Evolutionary conservation across 352 stramenopile genomes (phyloP), one percentile per base, ranked within the genome.

Genomic region (Phytophthora fragariaefolia): DNA sequence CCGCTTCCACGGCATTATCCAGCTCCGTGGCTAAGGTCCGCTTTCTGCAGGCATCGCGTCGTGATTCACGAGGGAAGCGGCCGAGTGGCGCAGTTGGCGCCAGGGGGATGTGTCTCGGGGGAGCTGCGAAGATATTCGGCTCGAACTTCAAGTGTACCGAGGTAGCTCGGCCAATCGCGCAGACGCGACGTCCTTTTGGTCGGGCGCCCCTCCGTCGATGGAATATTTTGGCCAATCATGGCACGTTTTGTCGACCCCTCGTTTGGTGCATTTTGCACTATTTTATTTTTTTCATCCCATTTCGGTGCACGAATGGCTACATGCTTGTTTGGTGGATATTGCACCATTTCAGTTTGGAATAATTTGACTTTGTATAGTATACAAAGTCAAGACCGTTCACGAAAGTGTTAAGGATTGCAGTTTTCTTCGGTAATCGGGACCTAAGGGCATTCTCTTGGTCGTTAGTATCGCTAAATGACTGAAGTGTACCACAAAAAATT

Each of bases 381-480:
- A 20, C n/a, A n/a, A n/a, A n/a, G n/a, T n/a, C n/a, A n/a, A n/a
- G n/a, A 42, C 13, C 18, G 13, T 42, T 42, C 34, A 17, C 34
- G 34, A 42, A 42, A 42, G 34, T 13, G 34, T 43, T 43, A 43
- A 43, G n/a, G n/a, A n/a, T n/a, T n/a, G n/a, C n/a, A n/a, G n/a
- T n/a, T n/a, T n/a, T n/a, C n/a, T n/a, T n/a, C n/a, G n/a, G n/a
- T n/a, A n/a, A n/a, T n/a, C n/a, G n/a, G n/a, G n/a, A n/a, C n/a
- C n/a, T n/a, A n/a, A n/a, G n/a, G n/a, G n/a, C n/a, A n/a, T n/a
- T n/a, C n/a, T n/a, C n/a, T n/a, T n/a, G n/a, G n/a, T n/a, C n/a
- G n/a, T n/a, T n/a, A n/a, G n/a, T n/a, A n/a, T n/a, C n/a, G n/a
- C n/a, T n/a, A n/a, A n/a, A n/a, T n/a, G n/a, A n/a, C n/a, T n/a